Evolutionary conservation across 1,139 yeast species (phyloP).

Genomic region (Geotrichum cucujoidarum): DNA sequence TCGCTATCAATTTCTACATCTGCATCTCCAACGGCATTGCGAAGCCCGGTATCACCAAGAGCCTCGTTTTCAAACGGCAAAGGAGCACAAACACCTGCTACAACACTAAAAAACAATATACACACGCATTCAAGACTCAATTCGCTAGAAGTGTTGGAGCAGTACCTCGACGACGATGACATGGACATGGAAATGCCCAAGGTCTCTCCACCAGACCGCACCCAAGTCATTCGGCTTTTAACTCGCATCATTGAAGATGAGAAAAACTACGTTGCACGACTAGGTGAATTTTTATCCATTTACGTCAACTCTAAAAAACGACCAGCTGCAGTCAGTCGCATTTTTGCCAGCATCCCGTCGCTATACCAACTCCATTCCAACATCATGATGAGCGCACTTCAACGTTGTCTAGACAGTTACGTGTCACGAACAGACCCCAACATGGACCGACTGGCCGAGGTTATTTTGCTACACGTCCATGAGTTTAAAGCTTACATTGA

Average conservation of each 20-base stretch:
- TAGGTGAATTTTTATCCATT: conserved; percentile 26
- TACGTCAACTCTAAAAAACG: conserved; percentile 22
- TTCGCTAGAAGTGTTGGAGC: conserved; percentile 24
- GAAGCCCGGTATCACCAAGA: neutral
- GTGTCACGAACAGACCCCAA: conserved; percentile 14
- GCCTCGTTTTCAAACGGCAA: neutral
- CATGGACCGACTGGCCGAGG: conserved; percentile 20
- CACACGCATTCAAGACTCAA: conserved; percentile 6
- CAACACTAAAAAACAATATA: conserved; percentile 1
- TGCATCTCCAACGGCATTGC: neutral
- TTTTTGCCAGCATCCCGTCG: conserved; percentile 28
- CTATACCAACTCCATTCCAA: conserved; percentile 27
- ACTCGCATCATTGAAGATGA: conserved; percentile 26
- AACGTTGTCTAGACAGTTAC: conserved; percentile 20
- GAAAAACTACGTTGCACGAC: conserved; percentile 22
- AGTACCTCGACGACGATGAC: conserved; percentile 21
- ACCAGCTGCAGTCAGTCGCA: conserved; percentile 20
- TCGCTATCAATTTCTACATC: conserved; percentile 2
- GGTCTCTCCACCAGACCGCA: conserved; percentile 12
- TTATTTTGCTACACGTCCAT: conserved; percentile 19
- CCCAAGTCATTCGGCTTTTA: conserved; percentile 14
- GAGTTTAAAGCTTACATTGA: conserved; percentile 21
- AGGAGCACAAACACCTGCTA: neutral
- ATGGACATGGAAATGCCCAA: conserved; percentile 6
- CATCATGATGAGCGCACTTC: conserved; percentile 23